A percentile compares a stretch with the other conserved stretches of the same genome.
Conservation (phyloP, 176 grass and related monocot genomes). For the Saccharum officinarum region DNA sequence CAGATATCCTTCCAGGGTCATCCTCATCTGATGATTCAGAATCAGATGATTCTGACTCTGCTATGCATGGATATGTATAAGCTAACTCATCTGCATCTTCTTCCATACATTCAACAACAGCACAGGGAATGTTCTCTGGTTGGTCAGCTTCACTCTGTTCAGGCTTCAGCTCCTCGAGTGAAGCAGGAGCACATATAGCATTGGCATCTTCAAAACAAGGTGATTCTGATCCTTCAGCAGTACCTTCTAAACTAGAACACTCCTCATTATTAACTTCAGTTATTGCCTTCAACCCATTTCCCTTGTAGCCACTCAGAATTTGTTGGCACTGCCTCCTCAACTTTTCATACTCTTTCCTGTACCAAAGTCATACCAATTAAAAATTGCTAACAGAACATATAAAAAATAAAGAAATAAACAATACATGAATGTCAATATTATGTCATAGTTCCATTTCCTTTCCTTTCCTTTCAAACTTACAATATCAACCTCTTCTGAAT, state of each 20-base stretch:
- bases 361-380: conserved; percentile 23
- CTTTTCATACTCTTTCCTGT: conserved; percentile 98
- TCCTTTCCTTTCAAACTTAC: conserved; percentile 30
- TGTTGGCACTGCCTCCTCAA: conserved; percentile 73
- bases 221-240: conserved; percentile 64
- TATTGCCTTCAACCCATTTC: conserved; percentile 68
- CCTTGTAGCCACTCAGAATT: conserved; percentile 59
- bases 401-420: neutral
- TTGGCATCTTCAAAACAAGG: conserved; percentile 55
- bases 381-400: neutral
- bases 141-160: conserved; percentile 42
- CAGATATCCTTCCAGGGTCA: conserved; percentile 55
- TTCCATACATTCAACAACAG: conserved; percentile 30
- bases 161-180: conserved; percentile 51
- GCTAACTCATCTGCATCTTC: conserved; percentile 42
- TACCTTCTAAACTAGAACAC: conserved; percentile 45
- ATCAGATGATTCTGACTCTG: conserved; percentile 80
- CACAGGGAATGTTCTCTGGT: conserved; percentile 28
- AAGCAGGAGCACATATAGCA: conserved; percentile 26
- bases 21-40: conserved; percentile 87
- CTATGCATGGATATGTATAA: conserved; percentile 53
- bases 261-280: conserved; percentile 59
- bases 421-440: neutral
- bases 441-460: neutral
- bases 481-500: neutral